Base-by-base conservation (phyloP, 1,284 basidiomycete genomes). In the Sporisorium graminicola region DNA sequence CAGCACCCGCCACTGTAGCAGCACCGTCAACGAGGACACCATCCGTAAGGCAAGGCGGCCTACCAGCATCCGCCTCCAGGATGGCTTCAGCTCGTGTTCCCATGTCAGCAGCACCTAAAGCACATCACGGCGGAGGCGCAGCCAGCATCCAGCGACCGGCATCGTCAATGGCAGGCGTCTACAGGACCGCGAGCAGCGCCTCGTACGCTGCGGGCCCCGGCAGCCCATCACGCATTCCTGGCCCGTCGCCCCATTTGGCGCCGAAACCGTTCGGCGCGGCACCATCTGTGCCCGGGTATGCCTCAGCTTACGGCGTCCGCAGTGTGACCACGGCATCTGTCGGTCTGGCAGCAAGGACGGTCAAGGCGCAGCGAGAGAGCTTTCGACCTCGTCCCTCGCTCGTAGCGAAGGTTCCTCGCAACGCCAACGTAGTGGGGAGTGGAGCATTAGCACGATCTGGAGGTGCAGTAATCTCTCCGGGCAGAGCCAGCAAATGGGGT, bases 401-500 rank as follows among this genome's bases (percentile, higher is more conserved):
- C 6, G 73, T 75, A 16, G 73, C 73, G 20, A 75, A 75, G 35
- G 63, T 75, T 8, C 46, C 58, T 9, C 56, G 57, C 44, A 70
- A 54, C 24, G 58, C 62, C 16, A 64, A 51, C 4, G 58, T 75
- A 0, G 67, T 75, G 7, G 73, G 73, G 18, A 59, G 66, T 16
- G 27, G 50, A 1, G 22, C 54, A 5, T 26, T 43, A 5, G 43
- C 64, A 16, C 55, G 26, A 26, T 9, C 55, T 24, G 61, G 58
- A 5, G 42, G 33, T 0, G 59, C 46, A 6, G 43, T 8, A 16
- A 65, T 69, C 27, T 76, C 74, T 8, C 74, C 74, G 7, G 74
- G 74, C 20, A 50, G 74, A 42, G 69, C 69, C 10, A 77, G 74
- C 51, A 77, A 77, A 60, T 77, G 74, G 74, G 74, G 74, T 0